Evolutionary conservation across 2,329 filamentous ascomycete species (phyloP), one percentile per base, ranked within the genome.

Genomic region (Calonectria ilicicola): DNA sequence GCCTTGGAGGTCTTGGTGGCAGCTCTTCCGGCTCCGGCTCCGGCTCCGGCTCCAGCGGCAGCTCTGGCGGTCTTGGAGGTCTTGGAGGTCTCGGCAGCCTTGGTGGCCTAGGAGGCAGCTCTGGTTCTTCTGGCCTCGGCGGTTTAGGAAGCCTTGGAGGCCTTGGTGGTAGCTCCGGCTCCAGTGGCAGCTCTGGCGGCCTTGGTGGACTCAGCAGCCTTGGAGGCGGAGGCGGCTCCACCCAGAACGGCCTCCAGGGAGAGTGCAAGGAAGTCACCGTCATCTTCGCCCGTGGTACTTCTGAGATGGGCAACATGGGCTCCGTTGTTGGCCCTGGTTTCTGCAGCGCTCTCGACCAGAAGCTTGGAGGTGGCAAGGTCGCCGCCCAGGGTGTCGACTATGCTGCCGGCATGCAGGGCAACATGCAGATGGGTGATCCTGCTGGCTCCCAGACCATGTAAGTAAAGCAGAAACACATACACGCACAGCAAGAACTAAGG

Each of bases 201-300:
- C 21, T 49, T 9, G 49, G 49, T 10, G 49, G 49, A 9, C 29
- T 27, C 8, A 21, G 49, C 27, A 27, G 49, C 23, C 49, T 53
- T n/a, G 53, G 53, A 12, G 53, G 53, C 12, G 15, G 40, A 14
- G 53, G 53, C 35, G 53, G 53, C 12, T 60, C 53, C 53, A 60
- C 53, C 32, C 53, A 60, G 53, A 60, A 60, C 32, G 53, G 53
- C 8, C 53, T 60, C 29, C 23, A 23, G 35, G 53, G 53, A 6
- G 53, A 60, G 53, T 60, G 53, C 53, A 60, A 60, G 53, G 53
- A 68, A n/a, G 35, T 69, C 10, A 70, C 62, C 7, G 38, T 70
- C 49, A 70, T 70, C 40, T 70, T 65, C 29, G 67, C 67, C 14
- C 60, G 67, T 14, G 67, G 67, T 32, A 70, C 67, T 9, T 49